phyloP scores from a whole-genome alignment of 768 basidiomycete genomes.

The Lactarius indigo region DNA sequence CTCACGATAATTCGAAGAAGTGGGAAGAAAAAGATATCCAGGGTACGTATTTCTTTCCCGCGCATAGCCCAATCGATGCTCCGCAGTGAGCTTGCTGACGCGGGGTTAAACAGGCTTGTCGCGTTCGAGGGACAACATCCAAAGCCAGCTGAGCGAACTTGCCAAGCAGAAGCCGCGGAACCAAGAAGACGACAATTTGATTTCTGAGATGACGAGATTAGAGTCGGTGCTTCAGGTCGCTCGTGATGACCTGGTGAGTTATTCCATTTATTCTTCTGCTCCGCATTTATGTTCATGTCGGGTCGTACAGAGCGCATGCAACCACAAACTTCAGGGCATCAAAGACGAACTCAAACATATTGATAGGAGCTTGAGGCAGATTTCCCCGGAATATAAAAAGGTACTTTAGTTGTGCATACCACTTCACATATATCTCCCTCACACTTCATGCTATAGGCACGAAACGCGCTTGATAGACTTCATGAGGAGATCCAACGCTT shows the following conservation, averaged over 20 bases:
- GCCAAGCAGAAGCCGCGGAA: constrained; percentile 77
- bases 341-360: constrained; percentile 83
- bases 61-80: neutral
- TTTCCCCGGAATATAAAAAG: constrained; percentile 68
- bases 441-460: constrained; percentile 40
- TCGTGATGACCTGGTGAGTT: constrained; percentile 71
- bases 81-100: neutral
- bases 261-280: constrained; percentile 2
- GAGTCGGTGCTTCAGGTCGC: constrained; percentile 73
- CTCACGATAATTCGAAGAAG: constrained; percentile 71
- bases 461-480: constrained; percentile 48
- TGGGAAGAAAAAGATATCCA: constrained; percentile 95
- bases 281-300: neutral
- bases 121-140: constrained; percentile 66
- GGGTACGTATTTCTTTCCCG: constrained; percentile 43
- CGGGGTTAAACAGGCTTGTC: constrained; percentile 39
- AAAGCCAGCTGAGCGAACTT: constrained; percentile 78
- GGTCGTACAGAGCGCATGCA: constrained; percentile 60
- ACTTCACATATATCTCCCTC: neutral
- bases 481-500: constrained; percentile 54
- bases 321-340: constrained; percentile 69
- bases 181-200: constrained; percentile 76
- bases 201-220: constrained; percentile 71
- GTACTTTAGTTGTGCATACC: constrained; percentile 34
- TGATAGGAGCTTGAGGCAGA: constrained; percentile 63